phyloP scores from a whole-genome alignment of 306 rosid genomes.

The Carpinus viminea region DNA sequence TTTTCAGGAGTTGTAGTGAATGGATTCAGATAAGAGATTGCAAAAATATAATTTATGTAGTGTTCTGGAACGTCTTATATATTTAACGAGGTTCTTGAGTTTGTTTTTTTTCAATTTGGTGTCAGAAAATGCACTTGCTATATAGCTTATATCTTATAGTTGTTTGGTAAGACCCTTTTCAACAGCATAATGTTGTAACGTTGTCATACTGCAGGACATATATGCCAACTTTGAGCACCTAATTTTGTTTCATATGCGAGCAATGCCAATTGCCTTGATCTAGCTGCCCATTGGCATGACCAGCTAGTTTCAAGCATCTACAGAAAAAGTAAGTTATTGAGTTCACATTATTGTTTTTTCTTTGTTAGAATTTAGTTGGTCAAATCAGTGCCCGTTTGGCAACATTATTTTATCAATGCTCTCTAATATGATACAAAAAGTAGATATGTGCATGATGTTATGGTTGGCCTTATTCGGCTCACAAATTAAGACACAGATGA shows the following conservation, averaged over 20 bases:
- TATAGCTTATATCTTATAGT: not conserved
- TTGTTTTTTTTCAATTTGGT: not conserved
- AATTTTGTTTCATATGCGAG: not conserved
- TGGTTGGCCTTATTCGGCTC: not conserved
- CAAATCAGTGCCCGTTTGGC: not conserved
- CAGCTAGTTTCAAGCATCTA: not conserved
- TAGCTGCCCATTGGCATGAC: not conserved
- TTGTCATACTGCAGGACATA: not conserved
- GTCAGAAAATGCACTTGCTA: not conserved
- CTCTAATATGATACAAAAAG: not conserved
- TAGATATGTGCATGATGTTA: not conserved
- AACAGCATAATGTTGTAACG: not conserved
- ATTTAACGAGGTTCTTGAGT: not conserved
- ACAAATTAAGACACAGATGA: not conserved
- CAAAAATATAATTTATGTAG: not conserved
- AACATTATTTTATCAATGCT: not conserved
- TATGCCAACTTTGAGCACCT: not conserved
- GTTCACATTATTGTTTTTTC: not conserved
- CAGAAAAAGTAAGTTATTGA: not conserved
- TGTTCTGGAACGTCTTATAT: not conserved
- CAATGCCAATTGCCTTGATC: not conserved
- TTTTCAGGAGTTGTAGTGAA: not conserved
- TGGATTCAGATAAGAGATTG: not conserved
- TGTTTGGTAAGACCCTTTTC: not conserved
- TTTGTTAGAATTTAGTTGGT: not conserved